Evolutionary conservation across 2,329 filamentous ascomycete genomes (phyloP).

Genomic region (Microsporum ferrugineum): DNA sequence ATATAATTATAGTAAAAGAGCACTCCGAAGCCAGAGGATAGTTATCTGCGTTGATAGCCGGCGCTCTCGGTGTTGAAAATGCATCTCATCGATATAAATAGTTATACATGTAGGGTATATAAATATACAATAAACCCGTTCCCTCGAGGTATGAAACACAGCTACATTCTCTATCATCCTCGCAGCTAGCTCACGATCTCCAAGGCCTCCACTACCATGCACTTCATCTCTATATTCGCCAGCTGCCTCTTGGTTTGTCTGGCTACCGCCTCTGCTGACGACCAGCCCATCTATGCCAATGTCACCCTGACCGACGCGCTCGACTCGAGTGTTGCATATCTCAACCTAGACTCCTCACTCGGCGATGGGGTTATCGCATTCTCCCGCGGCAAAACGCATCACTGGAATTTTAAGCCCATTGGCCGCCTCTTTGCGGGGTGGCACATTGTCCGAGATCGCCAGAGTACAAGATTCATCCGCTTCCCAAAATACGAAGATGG

Average conservation of each 20-base stretch:
- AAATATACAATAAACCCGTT: background rate
- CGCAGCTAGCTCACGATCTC: background rate
- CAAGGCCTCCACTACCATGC: background rate
- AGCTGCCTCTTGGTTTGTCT: background rate
- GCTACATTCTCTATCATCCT: background rate
- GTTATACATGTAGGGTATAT: background rate
- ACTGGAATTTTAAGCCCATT: background rate
- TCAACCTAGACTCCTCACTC: background rate
- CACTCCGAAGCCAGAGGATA: background rate
- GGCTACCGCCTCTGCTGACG: background rate
- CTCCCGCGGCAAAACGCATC: background rate
- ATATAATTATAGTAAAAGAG: background rate
- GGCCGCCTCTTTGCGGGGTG: background rate
- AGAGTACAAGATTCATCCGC: background rate
- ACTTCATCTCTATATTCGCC: background rate
- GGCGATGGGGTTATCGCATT: background rate
- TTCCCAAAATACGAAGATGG: background rate
- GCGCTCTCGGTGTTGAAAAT: background rate
- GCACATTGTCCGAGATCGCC: background rate
- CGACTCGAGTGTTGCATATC: background rate
- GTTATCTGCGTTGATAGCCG: background rate
- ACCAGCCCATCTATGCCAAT: background rate
- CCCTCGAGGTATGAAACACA: background rate
- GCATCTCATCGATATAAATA: background rate
- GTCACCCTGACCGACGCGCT: background rate